Percentiles rank a stretch among this genome's conserved stretches.
Evolutionary conservation across 257 asterid genomes (phyloP).

Genomic region (Jacaranda mimosifolia): DNA sequence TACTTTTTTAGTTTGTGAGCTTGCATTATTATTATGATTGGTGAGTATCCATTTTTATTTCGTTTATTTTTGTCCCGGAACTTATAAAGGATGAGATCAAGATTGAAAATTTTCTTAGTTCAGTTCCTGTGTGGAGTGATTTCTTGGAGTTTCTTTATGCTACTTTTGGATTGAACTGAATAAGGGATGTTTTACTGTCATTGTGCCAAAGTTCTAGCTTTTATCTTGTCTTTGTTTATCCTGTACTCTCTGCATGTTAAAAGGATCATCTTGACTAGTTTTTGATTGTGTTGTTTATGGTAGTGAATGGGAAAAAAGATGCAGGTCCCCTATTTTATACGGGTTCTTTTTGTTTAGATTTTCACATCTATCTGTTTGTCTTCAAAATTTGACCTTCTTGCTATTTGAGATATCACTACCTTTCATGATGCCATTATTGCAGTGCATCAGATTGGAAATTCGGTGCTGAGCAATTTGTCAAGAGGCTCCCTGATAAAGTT

Average conservation of each 20-base stretch:
- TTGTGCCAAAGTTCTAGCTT: not conserved
- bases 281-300: not conserved
- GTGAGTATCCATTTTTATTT: not conserved
- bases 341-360: not conserved
- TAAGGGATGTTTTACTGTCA: not conserved
- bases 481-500: slow-evolving; percentile 67
- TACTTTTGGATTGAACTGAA: not conserved
- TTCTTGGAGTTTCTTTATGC: not conserved
- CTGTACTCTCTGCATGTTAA: not conserved
- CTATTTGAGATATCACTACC: not conserved
- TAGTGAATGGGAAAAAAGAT: not conserved
- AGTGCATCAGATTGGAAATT: slow-evolving; percentile 80
- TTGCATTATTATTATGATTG: not conserved
- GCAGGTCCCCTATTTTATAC: not conserved
- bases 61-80: not conserved
- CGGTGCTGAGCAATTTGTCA: slow-evolving; percentile 75
- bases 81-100: not conserved
- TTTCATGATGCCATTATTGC: slow-evolving; percentile 32
- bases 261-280: not conserved
- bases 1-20: not conserved
- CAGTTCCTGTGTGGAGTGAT: not conserved
- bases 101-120: not conserved
- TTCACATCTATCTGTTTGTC: not conserved
- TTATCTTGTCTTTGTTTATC: not conserved
- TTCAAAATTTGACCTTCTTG: not conserved